phyloP scores from a whole-genome alignment of 768 basidiomycete species.

The Collybia sp. region DNA sequence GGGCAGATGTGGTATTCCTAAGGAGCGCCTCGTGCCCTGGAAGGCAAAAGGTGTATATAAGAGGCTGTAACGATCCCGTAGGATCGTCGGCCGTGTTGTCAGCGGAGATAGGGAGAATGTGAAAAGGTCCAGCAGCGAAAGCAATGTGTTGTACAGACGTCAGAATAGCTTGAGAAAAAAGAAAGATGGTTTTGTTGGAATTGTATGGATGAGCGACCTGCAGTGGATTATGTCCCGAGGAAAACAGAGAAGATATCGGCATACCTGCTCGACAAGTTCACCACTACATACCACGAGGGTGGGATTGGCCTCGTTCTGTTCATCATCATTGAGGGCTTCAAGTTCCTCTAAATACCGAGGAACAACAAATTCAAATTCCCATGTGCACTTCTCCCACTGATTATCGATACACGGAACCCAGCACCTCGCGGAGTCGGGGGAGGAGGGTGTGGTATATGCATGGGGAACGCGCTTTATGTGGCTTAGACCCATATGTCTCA shows the following conservation, averaged over 20 bases:
- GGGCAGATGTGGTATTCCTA: conserved; percentile 61
- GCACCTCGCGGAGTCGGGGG: conserved; percentile 88
- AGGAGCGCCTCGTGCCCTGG: conserved; percentile 82
- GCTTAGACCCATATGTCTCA: conserved; percentile 8
- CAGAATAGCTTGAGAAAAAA: conserved; percentile 80
- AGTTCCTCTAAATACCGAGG: conserved; percentile 76
- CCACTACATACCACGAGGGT: conserved; percentile 93
- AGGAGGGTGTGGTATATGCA: conserved; percentile 83
- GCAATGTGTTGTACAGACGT: conserved; percentile 96
- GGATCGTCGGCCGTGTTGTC: conserved; percentile 61
- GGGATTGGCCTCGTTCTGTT: conserved; percentile 57
- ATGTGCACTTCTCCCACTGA: conserved; percentile 94
- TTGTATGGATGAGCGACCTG: conserved; percentile 93
- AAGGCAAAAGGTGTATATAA: conserved; percentile 89
- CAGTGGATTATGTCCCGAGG: conserved; percentile 3
- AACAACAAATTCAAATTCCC: conserved; percentile 97
- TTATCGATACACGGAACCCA: conserved; percentile 99
- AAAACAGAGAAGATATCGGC: conserved; percentile 12
- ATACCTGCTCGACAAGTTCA: conserved; percentile 89
- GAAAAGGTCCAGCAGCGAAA: conserved; percentile 94
- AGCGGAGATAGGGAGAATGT: conserved; percentile 63
- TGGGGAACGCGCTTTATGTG: conserved; percentile 79
- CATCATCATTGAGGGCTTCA: conserved; percentile 38
- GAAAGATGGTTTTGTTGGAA: conserved; percentile 90
- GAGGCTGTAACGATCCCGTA: conserved; percentile 57